Percentiles rank a stretch among this genome's conserved stretches.
Evolutionary conservation across 2,329 filamentous ascomycete species (phyloP).

Genomic region (Penicillium decumbens): DNA sequence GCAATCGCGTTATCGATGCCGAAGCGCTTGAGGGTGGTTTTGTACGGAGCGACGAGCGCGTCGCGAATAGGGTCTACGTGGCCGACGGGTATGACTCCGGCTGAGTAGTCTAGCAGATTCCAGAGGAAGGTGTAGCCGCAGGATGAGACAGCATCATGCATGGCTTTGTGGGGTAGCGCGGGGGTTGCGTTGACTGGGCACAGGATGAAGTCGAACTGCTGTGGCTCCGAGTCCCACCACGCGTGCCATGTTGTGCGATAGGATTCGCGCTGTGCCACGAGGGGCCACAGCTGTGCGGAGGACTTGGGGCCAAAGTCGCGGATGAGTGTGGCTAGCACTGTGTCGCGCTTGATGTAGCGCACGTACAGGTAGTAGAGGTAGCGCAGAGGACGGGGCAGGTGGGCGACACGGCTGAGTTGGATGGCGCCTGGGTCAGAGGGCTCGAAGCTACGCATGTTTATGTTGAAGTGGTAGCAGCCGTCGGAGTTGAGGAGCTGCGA

Average conservation of each 20-base stretch:
- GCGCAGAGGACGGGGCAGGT: constrained; percentile 67
- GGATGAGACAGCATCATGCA: constrained; percentile 77
- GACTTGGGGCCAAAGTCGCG: constrained; percentile 68
- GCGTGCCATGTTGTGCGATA: constrained; percentile 75
- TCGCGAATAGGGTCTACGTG: constrained; percentile 71
- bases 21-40: constrained; percentile 31
- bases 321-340: constrained; percentile 72
- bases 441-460: constrained; percentile 71
- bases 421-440: constrained; percentile 72
- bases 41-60: constrained; percentile 55
- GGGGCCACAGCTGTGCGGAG: constrained; percentile 74
- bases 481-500: constrained; percentile 79
- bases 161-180: constrained; percentile 78
- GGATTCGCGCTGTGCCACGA: constrained; percentile 69
- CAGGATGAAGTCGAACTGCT: constrained; percentile 73
- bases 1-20: constrained; percentile 70
- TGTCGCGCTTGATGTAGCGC: constrained; percentile 73
- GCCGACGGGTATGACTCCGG: constrained; percentile 77
- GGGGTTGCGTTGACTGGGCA: constrained; percentile 86
- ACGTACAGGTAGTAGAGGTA: constrained; percentile 87
- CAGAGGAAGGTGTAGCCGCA: constrained; percentile 94
- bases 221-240: constrained; percentile 71
- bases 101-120: constrained; percentile 85
- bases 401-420: constrained; percentile 70
- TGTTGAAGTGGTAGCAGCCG: constrained; percentile 73